Evolutionary conservation across 2,329 filamentous ascomycete species (phyloP).

Genomic region (Aspergillus unguis): DNA sequence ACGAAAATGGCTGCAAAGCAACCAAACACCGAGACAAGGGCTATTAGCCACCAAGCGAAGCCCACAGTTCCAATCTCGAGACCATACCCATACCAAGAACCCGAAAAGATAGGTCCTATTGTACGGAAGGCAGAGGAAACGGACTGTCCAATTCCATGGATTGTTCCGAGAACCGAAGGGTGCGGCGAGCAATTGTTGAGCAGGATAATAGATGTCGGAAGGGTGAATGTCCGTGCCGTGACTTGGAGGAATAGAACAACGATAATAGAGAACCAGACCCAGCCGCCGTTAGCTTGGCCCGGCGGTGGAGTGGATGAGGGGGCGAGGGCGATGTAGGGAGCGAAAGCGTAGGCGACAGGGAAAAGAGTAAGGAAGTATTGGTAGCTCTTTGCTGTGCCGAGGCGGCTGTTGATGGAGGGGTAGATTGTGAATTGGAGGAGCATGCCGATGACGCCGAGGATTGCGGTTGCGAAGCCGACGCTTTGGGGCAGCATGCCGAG

Average conservation of each 20-base stretch:
- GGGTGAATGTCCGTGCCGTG: slow-evolving; percentile 65
- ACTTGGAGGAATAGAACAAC: slow-evolving; percentile 67
- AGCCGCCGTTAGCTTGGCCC: slow-evolving; percentile 37
- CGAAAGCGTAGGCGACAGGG: slow-evolving; percentile 66
- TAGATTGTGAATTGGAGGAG: slow-evolving; percentile 68
- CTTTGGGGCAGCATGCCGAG: slow-evolving; percentile 67
- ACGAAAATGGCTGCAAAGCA: slow-evolving; percentile 60
- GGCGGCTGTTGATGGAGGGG: slow-evolving; percentile 61
- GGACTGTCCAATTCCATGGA: slow-evolving; percentile 58
- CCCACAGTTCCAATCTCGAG: slow-evolving; percentile 55
- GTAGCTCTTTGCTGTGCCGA: slow-evolving; percentile 68
- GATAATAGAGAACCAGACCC: slow-evolving; percentile 64
- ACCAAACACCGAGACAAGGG: slow-evolving; percentile 54
- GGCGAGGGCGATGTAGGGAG: slow-evolving; percentile 68
- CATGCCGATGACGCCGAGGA: slow-evolving; percentile 71
- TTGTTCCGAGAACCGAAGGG: slow-evolving; percentile 57
- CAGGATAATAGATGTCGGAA: slow-evolving; percentile 58
- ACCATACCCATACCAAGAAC: slow-evolving; percentile 55
- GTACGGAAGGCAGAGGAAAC: slow-evolving; percentile 56
- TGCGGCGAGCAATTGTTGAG: slow-evolving; percentile 61
- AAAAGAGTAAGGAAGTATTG: slow-evolving; percentile 66
- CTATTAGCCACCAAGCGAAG: slow-evolving; percentile 56
- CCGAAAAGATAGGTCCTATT: slow-evolving; percentile 55
- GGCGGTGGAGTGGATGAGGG: slow-evolving; percentile 52
- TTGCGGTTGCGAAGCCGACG: slow-evolving; percentile 72